phyloP scores from a whole-genome alignment of 1,284 basidiomycete species.

The Pseudomicrostroma phylloplanum region DNA sequence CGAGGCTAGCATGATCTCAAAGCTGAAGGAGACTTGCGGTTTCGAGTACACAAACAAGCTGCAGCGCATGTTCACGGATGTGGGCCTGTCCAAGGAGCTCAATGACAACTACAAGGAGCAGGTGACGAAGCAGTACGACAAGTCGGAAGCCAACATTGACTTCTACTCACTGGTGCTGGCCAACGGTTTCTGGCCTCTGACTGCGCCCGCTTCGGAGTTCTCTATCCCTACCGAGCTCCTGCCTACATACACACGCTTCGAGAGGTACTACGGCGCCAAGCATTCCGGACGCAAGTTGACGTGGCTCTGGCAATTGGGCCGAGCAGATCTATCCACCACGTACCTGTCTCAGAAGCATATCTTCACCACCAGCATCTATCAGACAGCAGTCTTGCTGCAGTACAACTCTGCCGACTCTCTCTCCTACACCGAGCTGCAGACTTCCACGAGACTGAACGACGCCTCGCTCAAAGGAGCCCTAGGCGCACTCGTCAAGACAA shows the following conservation, averaged over 20 bases:
- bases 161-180: constrained; percentile 90
- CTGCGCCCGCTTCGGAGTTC: constrained; percentile 75
- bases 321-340: constrained; percentile 89
- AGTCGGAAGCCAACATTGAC: constrained; percentile 58
- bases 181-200: constrained; percentile 93
- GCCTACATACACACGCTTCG: constrained; percentile 82
- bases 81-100: constrained; percentile 89
- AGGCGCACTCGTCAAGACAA: constrained; percentile 76
- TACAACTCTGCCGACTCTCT: constrained; percentile 83
- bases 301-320: constrained; percentile 96
- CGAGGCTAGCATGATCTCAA: constrained; percentile 96
- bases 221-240: constrained; percentile 81
- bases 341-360: constrained; percentile 92
- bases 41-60: constrained; percentile 99
- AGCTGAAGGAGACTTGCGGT: constrained; percentile 94
- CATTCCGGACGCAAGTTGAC: constrained; percentile 91
- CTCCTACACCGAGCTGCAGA: constrained; percentile 69
- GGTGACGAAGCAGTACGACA: constrained; percentile 70
- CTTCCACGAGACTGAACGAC: constrained; percentile 76
- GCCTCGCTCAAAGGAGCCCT: constrained; percentile 79
- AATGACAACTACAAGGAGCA: constrained; percentile 95
- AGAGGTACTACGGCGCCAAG: constrained; percentile 86
- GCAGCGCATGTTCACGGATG: constrained; percentile 97
- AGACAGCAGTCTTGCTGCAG: constrained; percentile 87
- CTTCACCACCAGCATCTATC: constrained; percentile 88